Conservation (phyloP, 2,329 filamentous ascomycete genomes). For the Xylaria sp. region DNA sequence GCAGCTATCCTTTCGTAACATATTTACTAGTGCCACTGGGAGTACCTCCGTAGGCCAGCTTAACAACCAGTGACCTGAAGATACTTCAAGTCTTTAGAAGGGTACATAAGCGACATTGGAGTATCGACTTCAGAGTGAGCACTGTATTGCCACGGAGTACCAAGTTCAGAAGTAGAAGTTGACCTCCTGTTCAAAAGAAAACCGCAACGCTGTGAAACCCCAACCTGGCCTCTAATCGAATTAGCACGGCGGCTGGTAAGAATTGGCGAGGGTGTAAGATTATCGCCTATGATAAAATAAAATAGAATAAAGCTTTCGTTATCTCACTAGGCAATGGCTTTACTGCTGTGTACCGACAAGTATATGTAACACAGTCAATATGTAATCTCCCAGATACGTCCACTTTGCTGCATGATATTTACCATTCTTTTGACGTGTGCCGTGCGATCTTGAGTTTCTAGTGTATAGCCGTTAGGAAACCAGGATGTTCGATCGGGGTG, state of each 20-base stretch:
- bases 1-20: neutral
- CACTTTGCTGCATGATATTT: neutral
- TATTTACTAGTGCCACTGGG: neutral
- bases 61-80: slow-evolving; percentile 3
- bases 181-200: neutral
- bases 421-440: no score
- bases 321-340: neutral
- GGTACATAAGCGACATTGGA: neutral
- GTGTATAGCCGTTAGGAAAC: neutral
- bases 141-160: slow-evolving; percentile 1
- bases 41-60: neutral
- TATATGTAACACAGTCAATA: neutral
- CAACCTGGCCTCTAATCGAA: neutral
- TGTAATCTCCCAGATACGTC: neutral
- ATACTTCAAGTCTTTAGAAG: neutral
- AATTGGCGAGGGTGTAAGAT: neutral
- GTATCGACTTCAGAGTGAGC: neutral
- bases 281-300: neutral
- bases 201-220: neutral
- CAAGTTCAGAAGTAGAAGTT: neutral
- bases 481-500: neutral
- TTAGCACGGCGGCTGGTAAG: neutral
- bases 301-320: neutral
- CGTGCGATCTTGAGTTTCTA: no score
- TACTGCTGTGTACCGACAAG: neutral